These are phyloP conservation scores for Annulohypoxylon nitens DNA, from an alignment of 495 filamentous ascomycete species.

Conservation along the genomic window DNA sequence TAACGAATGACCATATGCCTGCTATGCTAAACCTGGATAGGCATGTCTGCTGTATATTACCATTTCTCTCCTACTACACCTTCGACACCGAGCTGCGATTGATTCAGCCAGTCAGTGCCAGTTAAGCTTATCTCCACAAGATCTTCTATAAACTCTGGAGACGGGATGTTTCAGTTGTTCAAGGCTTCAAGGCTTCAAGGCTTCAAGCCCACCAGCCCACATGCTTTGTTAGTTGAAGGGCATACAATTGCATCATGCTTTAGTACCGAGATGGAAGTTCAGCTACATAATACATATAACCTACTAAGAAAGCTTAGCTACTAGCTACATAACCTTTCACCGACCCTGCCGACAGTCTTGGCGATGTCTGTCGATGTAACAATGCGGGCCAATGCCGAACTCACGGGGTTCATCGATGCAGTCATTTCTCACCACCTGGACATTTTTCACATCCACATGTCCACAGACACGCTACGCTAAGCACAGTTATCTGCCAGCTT, in stretches of 20 bases:
- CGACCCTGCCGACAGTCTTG: slow-evolving; percentile 29
- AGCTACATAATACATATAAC: neutral
- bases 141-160: slow-evolving; percentile 19
- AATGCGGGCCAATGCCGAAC: slow-evolving; percentile 18
- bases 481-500: neutral
- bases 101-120: neutral
- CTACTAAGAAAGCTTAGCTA: too few species aligned
- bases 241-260: slow-evolving; percentile 11
- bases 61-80: slow-evolving; percentile 23
- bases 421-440: neutral
- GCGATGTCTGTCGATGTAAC: slow-evolving; percentile 29
- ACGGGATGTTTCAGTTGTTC: slow-evolving; percentile 28
- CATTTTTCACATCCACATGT: neutral
- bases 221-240: neutral
- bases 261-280: slow-evolving; percentile 11
- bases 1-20: slow-evolving; percentile 1
- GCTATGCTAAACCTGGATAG: slow-evolving; percentile 32
- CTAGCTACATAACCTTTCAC: slow-evolving; percentile 18
- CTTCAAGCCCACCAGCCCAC: neutral
- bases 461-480: neutral
- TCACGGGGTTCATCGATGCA: slow-evolving; percentile 16
- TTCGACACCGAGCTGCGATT: slow-evolving; percentile 25
- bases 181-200: too few species aligned
- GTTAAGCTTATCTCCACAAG: slow-evolving; percentile 7
- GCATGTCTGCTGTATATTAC: slow-evolving; percentile 27